phyloP scores from a whole-genome alignment of 2,329 filamentous ascomycete species.

The Sarocladiaceae sp. region DNA sequence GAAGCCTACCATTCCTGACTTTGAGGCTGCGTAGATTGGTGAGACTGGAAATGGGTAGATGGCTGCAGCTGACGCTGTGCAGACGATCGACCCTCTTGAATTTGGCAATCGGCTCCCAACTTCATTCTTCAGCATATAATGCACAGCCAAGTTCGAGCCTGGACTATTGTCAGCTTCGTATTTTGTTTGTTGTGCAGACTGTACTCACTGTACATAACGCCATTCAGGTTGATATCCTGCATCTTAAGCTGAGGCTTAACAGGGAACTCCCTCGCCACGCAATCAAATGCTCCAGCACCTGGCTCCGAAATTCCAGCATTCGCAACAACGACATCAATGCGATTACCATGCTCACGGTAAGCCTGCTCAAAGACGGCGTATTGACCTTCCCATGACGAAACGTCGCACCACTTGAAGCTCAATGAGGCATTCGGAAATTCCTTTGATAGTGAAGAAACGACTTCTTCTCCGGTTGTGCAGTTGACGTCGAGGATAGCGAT shows the following conservation, averaged over 20 bases:
- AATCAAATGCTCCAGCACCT: neutral
- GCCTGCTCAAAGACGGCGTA: neutral
- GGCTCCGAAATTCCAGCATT: slow-evolving; percentile 1
- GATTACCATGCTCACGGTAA: neutral
- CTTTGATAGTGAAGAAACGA: neutral
- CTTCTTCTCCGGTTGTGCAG: neutral
- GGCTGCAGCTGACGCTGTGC: neutral
- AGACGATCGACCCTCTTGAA: neutral
- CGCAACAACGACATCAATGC: neutral
- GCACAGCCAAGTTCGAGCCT: neutral
- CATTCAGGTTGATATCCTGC: slow-evolving; percentile 5
- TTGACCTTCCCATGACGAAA: slow-evolving; percentile 2
- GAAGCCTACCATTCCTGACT: slow-evolving; percentile 2
- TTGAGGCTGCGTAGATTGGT: neutral
- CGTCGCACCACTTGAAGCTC: slow-evolving; percentile 5
- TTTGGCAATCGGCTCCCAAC: neutral
- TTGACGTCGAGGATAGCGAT: slow-evolving; percentile 1
- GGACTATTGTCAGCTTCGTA: neutral
- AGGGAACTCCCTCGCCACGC: neutral
- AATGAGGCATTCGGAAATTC: neutral
- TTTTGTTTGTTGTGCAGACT: neutral
- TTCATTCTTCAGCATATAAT: slow-evolving; percentile 6
- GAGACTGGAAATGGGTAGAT: slow-evolving; percentile 5
- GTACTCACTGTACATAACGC: neutral
- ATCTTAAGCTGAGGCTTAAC: neutral